Evolutionary conservation across 164 flowering plant genomes (phyloP), one percentile per base, ranked within the genome.

Genomic region (Saururus chinensis): DNA sequence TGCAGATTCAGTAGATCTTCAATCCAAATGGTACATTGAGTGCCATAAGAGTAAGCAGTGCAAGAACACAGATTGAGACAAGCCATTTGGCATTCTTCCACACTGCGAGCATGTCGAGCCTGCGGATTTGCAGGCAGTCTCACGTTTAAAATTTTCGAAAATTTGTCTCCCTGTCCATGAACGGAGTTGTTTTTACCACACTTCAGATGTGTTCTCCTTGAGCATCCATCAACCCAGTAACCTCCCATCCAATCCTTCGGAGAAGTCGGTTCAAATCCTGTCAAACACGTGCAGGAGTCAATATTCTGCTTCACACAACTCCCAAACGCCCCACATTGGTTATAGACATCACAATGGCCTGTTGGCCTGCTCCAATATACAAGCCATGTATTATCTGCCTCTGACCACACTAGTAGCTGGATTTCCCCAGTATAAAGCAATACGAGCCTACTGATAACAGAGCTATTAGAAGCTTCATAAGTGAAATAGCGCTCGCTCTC

Each of bases 211-310:
- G 41, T 60, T 56, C 48, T 56, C 65, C 70, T 61, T 24, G 22
- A 37, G 35, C 70, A 67, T 51, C 70, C 70, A 51, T 60, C 61
- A n/a, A n/a, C n/a, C n/a, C n/a, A n/a, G n/a, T n/a, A n/a, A 14
- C 49, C 21, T 60, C 65, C 49, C 19, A 61, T 65, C 25, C 19
- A 30, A 23, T 21, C 51, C 65, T 60, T 37, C 20, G 4, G 48
- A 4, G 35, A 61, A 25, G 49, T 57, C 16, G 65, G 70, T 20
- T 61, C 57, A 25, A 61, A 67, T 24, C 70, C 70, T 19, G 10
- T 17, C 49, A 56, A 19, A 62, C 70, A 67, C 40, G 41, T 57
- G 57, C 66, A 68, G 23, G 23, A 49, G 3, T 52, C 57, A 13
- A 53, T 30, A 9, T 62, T 26, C 11, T 9, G 23, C 12, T 11